These are phyloP conservation scores for Ustilago trichophora DNA, from an alignment of 1,284 basidiomycete species.

Conservation along the genomic window DNA sequence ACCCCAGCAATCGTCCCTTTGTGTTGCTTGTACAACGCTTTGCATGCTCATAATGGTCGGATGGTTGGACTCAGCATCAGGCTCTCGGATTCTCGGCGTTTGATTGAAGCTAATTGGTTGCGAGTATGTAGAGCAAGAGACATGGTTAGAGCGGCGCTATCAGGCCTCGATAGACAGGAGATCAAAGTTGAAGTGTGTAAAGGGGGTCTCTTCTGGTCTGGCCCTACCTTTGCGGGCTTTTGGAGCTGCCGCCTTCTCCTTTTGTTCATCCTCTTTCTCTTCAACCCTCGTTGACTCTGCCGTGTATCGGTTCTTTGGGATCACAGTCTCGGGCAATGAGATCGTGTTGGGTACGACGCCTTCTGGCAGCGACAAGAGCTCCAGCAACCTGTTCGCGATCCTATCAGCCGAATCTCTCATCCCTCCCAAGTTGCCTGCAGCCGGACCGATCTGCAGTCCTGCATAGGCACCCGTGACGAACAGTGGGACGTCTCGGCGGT, in stretches of 20 bases:
- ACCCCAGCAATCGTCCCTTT: no score
- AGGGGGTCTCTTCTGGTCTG: constrained; percentile 1
- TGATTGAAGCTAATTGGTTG: no score
- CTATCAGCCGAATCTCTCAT: constrained; percentile 67
- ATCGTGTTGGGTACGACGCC: constrained; percentile 7
- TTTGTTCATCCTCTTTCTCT: background rate
- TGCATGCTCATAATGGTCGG: no score
- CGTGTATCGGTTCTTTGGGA: background rate
- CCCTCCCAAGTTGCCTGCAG: constrained; percentile 65
- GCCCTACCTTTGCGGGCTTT: background rate
- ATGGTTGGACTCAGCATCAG: no score
- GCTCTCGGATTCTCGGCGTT: no score
- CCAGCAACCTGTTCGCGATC: constrained; percentile 56
- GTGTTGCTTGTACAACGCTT: no score
- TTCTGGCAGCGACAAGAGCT: constrained; percentile 22
- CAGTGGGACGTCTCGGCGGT: constrained; percentile 56
- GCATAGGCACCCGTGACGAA: constrained; percentile 64
- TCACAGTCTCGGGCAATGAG: constrained; percentile 11
- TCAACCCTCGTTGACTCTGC: no score
- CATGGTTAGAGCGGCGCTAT: background rate
- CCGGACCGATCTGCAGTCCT: constrained; percentile 64
- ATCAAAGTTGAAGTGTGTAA: constrained; percentile 45
- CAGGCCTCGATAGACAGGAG: constrained; percentile 36
- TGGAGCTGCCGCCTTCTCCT: background rate
- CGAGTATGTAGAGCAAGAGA: no score